phyloP scores from a whole-genome alignment of 2,329 filamentous ascomycete species.

The Aspergillus unguis region DNA sequence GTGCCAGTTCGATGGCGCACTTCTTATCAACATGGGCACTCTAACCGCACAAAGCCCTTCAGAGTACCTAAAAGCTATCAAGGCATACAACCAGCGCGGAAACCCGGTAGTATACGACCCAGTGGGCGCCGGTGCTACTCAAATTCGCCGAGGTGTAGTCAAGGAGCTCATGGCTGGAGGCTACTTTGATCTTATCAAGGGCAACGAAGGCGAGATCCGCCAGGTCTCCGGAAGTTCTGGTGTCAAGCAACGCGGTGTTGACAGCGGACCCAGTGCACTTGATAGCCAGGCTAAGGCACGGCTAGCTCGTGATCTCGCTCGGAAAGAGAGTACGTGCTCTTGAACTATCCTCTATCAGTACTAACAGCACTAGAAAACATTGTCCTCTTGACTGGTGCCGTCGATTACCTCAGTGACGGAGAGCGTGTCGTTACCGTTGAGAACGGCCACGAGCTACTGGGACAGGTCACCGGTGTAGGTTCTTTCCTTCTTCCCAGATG shows the following conservation, averaged over 20 bases:
- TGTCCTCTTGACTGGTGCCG: constrained; percentile 76
- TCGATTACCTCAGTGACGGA: constrained; percentile 77
- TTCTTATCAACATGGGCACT: constrained; percentile 95
- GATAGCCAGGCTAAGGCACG: constrained; percentile 54
- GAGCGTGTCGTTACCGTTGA: constrained; percentile 61
- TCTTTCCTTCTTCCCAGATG: neutral
- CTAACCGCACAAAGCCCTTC: constrained; percentile 70
- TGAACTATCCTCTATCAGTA: neutral
- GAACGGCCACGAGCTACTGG: constrained; percentile 67
- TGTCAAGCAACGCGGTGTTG: constrained; percentile 75
- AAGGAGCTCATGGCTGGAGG: constrained; percentile 67
- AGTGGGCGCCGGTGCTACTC: constrained; percentile 82
- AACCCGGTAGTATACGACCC: constrained; percentile 82
- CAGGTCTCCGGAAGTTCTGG: constrained; percentile 61
- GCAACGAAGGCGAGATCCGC: constrained; percentile 84
- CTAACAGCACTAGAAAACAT: constrained; percentile 49
- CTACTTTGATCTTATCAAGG: constrained; percentile 86
- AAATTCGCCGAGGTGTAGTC: constrained; percentile 67
- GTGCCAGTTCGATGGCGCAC: constrained; percentile 68
- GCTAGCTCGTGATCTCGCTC: constrained; percentile 65
- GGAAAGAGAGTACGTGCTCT: constrained; percentile 52
- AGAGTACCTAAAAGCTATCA: constrained; percentile 70
- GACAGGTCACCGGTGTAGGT: constrained; percentile 46
- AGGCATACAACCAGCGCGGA: constrained; percentile 74
- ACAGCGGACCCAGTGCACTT: constrained; percentile 62